Percentiles rank a stretch among this genome's conserved stretches.
Evolutionary conservation across 2,329 filamentous ascomycete species (phyloP).

Genomic region (Colletotrichum nymphaeae): DNA sequence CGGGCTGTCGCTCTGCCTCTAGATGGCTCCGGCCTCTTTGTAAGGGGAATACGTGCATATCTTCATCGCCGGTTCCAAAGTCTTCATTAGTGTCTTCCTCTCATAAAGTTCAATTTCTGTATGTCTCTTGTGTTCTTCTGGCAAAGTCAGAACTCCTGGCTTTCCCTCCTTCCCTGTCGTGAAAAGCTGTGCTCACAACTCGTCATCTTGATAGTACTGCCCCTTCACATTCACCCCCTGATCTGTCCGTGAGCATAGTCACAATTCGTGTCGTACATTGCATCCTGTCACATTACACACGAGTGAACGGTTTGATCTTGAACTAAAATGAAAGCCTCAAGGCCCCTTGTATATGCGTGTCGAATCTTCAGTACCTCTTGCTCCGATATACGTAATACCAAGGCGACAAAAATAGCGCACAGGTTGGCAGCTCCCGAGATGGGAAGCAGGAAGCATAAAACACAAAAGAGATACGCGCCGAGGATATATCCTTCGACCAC

Average conservation of each 20-base stretch:
- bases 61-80: too few relatives aligned
- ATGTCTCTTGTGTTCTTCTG: too few relatives aligned
- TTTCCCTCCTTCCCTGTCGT: too few relatives aligned
- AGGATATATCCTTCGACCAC: not conserved
- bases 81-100: too few relatives aligned
- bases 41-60: too few relatives aligned
- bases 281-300: not conserved
- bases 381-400: conserved; percentile 28
- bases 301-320: not conserved
- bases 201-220: too few relatives aligned
- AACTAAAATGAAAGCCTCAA: conserved; percentile 6
- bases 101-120: too few relatives aligned
- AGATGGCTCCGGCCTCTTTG: too few relatives aligned
- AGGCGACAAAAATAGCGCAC: not conserved
- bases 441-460: conserved; percentile 1
- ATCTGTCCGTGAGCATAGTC: not conserved
- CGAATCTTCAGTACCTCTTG: conserved; percentile 24
- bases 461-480: conserved; percentile 10
- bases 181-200: too few relatives aligned
- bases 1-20: too few relatives aligned
- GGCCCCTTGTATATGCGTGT: conserved; percentile 29
- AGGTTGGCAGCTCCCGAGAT: conserved; percentile 11
- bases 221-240: not conserved
- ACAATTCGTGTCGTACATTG: not conserved
- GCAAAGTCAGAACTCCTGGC: too few relatives aligned